Base-by-base conservation (phyloP, 768 basidiomycete genomes). In the Psilocybe cyanescens region DNA sequence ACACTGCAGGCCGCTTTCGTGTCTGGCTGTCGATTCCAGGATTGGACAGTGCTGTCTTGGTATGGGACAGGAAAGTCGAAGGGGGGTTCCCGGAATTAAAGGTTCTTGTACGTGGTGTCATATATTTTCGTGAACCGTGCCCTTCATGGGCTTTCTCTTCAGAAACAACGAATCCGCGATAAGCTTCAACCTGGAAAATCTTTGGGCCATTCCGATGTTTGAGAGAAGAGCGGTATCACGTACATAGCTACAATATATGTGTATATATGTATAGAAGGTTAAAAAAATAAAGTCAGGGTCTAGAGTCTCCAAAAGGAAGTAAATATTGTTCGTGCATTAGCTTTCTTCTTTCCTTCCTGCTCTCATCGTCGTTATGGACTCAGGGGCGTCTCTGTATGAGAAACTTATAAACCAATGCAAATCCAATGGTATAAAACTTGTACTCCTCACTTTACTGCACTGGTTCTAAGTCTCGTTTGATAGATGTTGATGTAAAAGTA, bases 41-140 rank as follows among this genome's bases (percentile, higher is more conserved):
- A 11, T 63, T 64, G 3, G 72, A 74, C 16, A 67, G 72, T 3
- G 79, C 86, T 30, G 63, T 74, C 49, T 73, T 95, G 60, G 70
- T 94, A 14, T 97, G 96, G 95, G 95, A 97, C 73, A 80, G 96
- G 63, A 98, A 98, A 70, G 76, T 86, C 24, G 92, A 96, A 72
- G 93, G 92, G 44, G 91, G 93, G 1, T 98, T 98, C 70, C 96
- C 96, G 0, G 96, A 97, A 75, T 78, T 95, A 63, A 96, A 94
- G 74, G 79, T 83, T 24, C 77, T 95, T 70, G 94, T 94, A 70
- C 71, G 88, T 77, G 16, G 31, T 16, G 44, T 48, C 24, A 48
- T 12, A 9, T 39, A 33, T 46, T 24, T 29, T 49, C 53, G 4
- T 4, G 8, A 9, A 31, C 46, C 8, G 39, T 17, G n/a, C 39